Conservation (phyloP, 805 yeast genomes). For the Myxozyma vanderwaltii region DNA sequence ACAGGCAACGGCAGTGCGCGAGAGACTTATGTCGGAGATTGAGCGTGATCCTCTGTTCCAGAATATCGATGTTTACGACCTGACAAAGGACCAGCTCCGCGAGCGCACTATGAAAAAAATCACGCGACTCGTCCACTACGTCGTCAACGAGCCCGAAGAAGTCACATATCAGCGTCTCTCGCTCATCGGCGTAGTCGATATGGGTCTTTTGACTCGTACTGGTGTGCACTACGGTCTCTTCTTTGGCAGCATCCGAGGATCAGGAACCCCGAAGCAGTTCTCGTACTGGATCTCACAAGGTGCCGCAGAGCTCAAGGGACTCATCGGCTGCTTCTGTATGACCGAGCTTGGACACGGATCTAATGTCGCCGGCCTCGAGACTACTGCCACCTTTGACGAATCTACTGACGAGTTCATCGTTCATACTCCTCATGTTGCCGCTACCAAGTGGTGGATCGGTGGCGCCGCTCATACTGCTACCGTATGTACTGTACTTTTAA, state of each 20-base stretch:
- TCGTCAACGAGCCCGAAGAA: constrained; percentile 38
- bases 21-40: constrained; percentile 48
- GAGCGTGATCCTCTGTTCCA: constrained; percentile 60
- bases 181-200: constrained; percentile 53
- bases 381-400: constrained; percentile 80
- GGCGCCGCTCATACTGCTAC: constrained; percentile 96
- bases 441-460: constrained; percentile 99
- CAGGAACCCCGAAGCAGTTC: constrained; percentile 83
- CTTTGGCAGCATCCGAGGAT: constrained; percentile 77
- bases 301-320: constrained; percentile 42
- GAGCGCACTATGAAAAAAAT: constrained; percentile 43
- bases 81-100: constrained; percentile 49
- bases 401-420: constrained; percentile 67
- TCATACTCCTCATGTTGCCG: constrained; percentile 86
- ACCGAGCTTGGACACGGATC: constrained; percentile 93
- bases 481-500: background rate
- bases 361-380: constrained; percentile 89
- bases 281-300: constrained; percentile 72
- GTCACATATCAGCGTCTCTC: constrained; percentile 37
- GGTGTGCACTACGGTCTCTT: constrained; percentile 90
- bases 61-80: constrained; percentile 51
- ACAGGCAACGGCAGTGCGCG: constrained; percentile 46
- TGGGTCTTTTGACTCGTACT: constrained; percentile 75
- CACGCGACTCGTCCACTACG: constrained; percentile 36
- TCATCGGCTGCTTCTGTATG: constrained; percentile 87